phyloP scores from a whole-genome alignment of 1,284 basidiomycete genomes.

The Cutaneotrichosporon arboriforme region DNA sequence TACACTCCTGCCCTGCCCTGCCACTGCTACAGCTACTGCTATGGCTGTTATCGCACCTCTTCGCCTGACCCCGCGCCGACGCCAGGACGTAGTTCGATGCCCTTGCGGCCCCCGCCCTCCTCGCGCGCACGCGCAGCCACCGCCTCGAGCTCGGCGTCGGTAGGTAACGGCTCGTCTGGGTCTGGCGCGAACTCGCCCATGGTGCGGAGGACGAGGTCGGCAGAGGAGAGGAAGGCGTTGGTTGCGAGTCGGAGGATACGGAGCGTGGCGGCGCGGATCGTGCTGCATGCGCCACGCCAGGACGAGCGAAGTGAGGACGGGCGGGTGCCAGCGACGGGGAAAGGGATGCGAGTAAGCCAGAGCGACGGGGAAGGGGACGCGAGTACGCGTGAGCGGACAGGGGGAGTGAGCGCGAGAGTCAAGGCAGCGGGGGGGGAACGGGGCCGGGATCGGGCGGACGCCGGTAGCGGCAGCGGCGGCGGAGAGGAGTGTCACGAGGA shows the following conservation, averaged over 20 bases:
- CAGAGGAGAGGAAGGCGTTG: slow-evolving; percentile 79
- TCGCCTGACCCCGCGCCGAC: slow-evolving; percentile 40
- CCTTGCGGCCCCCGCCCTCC: slow-evolving; percentile 23
- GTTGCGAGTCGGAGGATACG: slow-evolving; percentile 73
- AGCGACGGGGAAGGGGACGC: neutral
- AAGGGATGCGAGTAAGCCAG: neutral
- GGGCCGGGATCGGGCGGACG: neutral
- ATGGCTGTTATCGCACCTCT: slow-evolving; percentile 25
- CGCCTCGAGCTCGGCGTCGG: slow-evolving; percentile 35
- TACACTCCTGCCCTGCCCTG: neutral
- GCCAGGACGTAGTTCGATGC: slow-evolving; percentile 42
- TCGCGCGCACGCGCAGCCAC: slow-evolving; percentile 22
- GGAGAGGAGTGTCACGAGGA: neutral
- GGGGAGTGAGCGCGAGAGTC: neutral
- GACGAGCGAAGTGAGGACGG: no score
- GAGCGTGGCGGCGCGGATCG: slow-evolving; percentile 61
- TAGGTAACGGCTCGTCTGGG: slow-evolving; percentile 20
- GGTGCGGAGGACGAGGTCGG: slow-evolving; percentile 76
- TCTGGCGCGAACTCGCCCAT: slow-evolving; percentile 61
- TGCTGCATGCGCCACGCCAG: slow-evolving; percentile 15
- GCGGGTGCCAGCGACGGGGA: no score
- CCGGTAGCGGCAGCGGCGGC: neutral
- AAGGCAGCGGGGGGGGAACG: neutral
- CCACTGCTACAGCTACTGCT: neutral
- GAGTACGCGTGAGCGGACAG: neutral